Conservation (phyloP, 768 basidiomycete species). For the Lentinula guzmanii region DNA sequence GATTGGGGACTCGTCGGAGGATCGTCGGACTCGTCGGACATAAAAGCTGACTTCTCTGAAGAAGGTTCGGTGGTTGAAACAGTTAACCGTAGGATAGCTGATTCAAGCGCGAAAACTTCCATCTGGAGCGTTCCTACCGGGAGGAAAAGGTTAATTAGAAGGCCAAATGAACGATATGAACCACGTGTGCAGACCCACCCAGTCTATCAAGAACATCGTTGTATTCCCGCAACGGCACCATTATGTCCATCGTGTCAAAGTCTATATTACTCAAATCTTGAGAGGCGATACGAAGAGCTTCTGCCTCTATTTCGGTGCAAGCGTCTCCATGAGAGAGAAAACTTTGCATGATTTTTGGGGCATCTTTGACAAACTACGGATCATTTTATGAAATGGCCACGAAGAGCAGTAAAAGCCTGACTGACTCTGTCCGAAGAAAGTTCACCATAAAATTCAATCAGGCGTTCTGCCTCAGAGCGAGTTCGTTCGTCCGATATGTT, state of each 20-base stretch:
- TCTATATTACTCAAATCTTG: conserved; percentile 16
- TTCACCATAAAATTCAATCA: conserved; percentile 41
- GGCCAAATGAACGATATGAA: conserved; percentile 1
- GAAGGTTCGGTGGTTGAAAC: not conserved
- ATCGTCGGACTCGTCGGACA: not conserved
- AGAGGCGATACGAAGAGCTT: conserved; percentile 37
- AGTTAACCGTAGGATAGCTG: conserved; percentile 2
- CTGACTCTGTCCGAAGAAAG: conserved; percentile 29
- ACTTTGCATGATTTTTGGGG: conserved; percentile 40
- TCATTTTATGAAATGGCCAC: not conserved
- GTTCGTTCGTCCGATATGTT: conserved; percentile 33
- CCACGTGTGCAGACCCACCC: conserved; percentile 22
- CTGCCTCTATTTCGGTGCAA: conserved; percentile 32
- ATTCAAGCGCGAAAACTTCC: conserved; percentile 6
- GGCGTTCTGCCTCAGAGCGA: conserved; percentile 37
- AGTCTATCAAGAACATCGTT: conserved; percentile 36
- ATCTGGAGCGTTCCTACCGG: not conserved
- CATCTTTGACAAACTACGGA: conserved; percentile 34
- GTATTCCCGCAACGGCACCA: conserved; percentile 30
- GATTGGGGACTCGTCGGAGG: not conserved
- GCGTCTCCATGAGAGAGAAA: conserved; percentile 42
- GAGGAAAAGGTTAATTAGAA: conserved; percentile 14
- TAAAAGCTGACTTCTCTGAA: not conserved
- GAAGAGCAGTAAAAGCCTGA: not conserved
- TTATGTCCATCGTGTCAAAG: conserved; percentile 25